Evolutionary conservation across 139 green algal species (phyloP).

Genomic region (Chlamydomonas applanata): DNA sequence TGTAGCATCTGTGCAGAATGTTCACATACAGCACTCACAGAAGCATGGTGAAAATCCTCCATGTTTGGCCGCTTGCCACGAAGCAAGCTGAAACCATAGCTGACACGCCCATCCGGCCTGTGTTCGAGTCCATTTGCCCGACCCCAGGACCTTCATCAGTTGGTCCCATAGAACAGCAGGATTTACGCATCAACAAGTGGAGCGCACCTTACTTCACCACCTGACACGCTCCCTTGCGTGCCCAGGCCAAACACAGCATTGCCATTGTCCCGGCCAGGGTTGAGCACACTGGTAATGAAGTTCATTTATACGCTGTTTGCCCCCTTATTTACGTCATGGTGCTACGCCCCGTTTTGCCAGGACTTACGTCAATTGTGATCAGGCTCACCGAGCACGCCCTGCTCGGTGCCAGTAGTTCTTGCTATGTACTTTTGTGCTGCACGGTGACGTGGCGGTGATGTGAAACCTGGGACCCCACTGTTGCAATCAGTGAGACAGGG

Average conservation of each 20-base stretch:
- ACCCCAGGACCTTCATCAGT: background rate
- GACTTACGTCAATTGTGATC: background rate
- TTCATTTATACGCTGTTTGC: background rate
- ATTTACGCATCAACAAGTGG: background rate
- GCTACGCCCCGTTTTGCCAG: too few species aligned
- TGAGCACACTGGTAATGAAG: background rate
- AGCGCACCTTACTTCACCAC: background rate
- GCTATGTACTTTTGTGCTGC: too few species aligned
- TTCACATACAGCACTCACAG: constrained; percentile 40
- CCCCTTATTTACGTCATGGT: constrained; percentile 5
- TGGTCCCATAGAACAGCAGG: background rate
- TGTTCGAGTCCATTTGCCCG: background rate
- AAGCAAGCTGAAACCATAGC: constrained; percentile 67
- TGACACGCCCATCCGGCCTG: constrained; percentile 73
- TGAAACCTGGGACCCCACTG: too few species aligned
- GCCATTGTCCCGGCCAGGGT: background rate
- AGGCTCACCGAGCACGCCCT: too few species aligned
- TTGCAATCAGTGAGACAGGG: too few species aligned
- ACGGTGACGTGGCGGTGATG: too few species aligned
- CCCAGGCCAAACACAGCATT: background rate
- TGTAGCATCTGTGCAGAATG: background rate
- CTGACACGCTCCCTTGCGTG: background rate
- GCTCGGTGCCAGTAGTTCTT: too few species aligned
- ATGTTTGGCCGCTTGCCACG: constrained; percentile 75
- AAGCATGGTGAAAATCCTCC: constrained; percentile 78